Base-by-base conservation (phyloP, 129 eudicot genomes). In the Apium graveolens region DNA sequence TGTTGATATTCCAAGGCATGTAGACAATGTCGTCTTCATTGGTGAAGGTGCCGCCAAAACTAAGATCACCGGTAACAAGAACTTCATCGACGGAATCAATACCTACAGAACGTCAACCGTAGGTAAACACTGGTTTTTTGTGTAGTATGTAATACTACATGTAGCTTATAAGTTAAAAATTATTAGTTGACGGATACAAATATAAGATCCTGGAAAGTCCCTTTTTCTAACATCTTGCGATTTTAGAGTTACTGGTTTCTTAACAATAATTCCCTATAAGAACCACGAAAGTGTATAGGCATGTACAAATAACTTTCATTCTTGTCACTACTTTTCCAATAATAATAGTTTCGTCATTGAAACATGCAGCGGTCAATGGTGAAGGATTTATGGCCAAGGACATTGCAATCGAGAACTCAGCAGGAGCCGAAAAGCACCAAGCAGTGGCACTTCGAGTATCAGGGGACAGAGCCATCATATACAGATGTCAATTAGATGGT, bases 31-130 rank as follows among this genome's bases (percentile, higher is more conserved):
- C 29, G 85, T 86, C 34, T 82, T 92, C 65, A 75, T 90, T 7
- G 97, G 97, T 14, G 97, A 90, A 60, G 97, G 97, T 9, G 81
- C 96, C 3, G 73, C 86, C 0, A 84, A 78, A 63, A 92, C 93
- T 74, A 92, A 81, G 78, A 82, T 92, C 85, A 92, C 96, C 12
- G 97, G 96, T 35, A 84, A 66, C 72, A 88, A 86, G 77, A 92
- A 85, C 74, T 86, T 38, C 35, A 84, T 83, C 14, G 91, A 86
- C 24, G 97, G 97, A 16, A 26, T 65, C 38, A 78, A 88, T 18
- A 92, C 96, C 7, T 89, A 78, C 78, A 75, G 66, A 51, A 88
- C 91, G 24, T 85, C 97, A 46, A 92, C 97, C 20, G 90, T 92
- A 46, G 89, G 97, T 92, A 85, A 29, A 66, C 20, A 66, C 72